phyloP scores from a whole-genome alignment of 345 rosid genomes.

The Toxicodendron radicans region DNA sequence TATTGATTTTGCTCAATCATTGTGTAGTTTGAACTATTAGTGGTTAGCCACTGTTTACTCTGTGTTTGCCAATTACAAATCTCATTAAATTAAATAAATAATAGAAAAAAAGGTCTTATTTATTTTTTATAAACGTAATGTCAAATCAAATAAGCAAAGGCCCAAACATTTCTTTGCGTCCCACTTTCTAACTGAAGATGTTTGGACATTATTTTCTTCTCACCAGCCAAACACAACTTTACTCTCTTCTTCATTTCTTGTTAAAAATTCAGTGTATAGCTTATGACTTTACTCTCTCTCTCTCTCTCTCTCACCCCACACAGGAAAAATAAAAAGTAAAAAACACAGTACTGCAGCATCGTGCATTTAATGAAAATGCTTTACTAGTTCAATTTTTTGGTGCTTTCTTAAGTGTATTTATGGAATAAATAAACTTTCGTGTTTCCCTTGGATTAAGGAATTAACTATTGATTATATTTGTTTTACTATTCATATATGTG shows the following conservation, averaged over 20 bases:
- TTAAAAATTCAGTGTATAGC: neutral
- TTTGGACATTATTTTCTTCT: too few relatives aligned
- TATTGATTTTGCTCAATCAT: neutral
- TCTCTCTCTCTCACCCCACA: too few relatives aligned
- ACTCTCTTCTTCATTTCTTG: too few relatives aligned
- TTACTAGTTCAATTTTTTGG: constrained; percentile 1
- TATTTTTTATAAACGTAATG: too few relatives aligned
- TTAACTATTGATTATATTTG: too few relatives aligned
- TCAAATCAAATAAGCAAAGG: too few relatives aligned
- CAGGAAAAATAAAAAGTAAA: too few relatives aligned
- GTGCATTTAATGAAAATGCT: constrained; percentile 4
- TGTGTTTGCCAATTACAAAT: neutral
- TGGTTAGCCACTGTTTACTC: neutral
- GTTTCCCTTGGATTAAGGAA: neutral
- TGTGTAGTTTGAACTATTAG: neutral
- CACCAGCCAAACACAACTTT: too few relatives aligned
- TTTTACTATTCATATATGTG: neutral
- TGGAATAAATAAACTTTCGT: neutral
- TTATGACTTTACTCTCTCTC: neutral
- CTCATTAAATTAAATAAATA: too few relatives aligned
- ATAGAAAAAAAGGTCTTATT: too few relatives aligned
- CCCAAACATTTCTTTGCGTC: too few relatives aligned
- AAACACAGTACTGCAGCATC: neutral
- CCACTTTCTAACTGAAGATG: too few relatives aligned
- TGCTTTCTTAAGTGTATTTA: neutral